phyloP scores from a whole-genome alignment of 2,329 filamentous ascomycete species.

The Sclerotinia subarctica region DNA sequence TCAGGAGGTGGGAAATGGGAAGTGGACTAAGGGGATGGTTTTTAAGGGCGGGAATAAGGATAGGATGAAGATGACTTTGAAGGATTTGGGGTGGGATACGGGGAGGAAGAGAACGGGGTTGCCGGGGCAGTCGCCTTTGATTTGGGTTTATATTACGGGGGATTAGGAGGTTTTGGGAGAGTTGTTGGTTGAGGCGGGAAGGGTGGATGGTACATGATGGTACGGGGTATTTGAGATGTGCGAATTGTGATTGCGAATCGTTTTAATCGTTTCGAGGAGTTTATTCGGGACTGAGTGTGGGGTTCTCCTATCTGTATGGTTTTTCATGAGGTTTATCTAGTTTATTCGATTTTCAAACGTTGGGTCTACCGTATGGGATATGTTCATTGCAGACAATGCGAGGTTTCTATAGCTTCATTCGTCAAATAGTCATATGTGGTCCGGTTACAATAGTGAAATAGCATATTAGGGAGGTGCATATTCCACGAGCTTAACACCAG shows the following conservation, averaged over 20 bases:
- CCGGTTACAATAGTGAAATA: neutral
- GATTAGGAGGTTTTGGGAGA: conserved; percentile 28
- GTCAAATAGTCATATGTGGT: neutral
- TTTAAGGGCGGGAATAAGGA: conserved; percentile 50
- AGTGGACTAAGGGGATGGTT: conserved; percentile 56
- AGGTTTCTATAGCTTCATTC: neutral
- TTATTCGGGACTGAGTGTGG: neutral
- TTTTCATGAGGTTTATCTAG: neutral
- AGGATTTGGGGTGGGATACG: conserved; percentile 57
- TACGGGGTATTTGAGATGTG: neutral
- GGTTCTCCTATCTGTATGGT: neutral
- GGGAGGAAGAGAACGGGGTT: conserved; percentile 45
- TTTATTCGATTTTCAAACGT: neutral
- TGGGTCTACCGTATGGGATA: neutral
- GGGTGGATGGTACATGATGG: neutral
- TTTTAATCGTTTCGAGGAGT: neutral
- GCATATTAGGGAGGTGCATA: neutral
- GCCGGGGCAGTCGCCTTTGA: conserved; percentile 49
- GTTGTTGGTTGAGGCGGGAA: no score
- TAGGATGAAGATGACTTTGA: conserved; percentile 49
- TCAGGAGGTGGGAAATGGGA: conserved; percentile 52
- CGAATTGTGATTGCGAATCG: neutral
- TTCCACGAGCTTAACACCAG: neutral
- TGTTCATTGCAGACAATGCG: neutral
- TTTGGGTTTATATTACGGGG: conserved; percentile 60